phyloP scores from a whole-genome alignment of 768 basidiomycete species.

The Sarcodon aspratus region DNA sequence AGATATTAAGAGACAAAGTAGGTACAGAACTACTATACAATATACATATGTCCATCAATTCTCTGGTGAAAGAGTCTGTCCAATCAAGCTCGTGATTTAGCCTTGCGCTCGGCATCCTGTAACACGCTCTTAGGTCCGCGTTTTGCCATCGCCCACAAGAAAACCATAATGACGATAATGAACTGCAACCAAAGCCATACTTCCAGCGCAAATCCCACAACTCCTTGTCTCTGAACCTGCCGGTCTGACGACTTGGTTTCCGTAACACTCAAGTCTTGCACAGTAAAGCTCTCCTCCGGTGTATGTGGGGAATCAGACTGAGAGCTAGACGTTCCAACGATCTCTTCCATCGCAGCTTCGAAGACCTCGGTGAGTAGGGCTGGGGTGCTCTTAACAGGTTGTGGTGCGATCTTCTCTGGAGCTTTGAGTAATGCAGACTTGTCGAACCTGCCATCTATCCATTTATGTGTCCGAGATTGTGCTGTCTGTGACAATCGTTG shows the following conservation, averaged over 20 bases:
- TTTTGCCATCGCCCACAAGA: slow-evolving; percentile 73
- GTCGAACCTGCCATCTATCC: slow-evolving; percentile 44
- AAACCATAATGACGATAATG: slow-evolving; percentile 58
- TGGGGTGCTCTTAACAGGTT: not conserved
- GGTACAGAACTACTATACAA: too few relatives aligned
- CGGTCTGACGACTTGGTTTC: slow-evolving; percentile 1
- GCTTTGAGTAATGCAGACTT: too few relatives aligned
- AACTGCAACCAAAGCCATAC: slow-evolving; percentile 85
- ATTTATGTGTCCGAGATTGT: slow-evolving; percentile 44
- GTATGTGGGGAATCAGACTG: not conserved
- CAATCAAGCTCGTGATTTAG: not conserved
- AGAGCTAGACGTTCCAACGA: too few relatives aligned
- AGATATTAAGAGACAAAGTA: too few relatives aligned
- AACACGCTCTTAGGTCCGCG: slow-evolving; percentile 64
- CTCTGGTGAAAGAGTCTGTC: too few relatives aligned
- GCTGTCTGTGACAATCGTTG: slow-evolving; percentile 36
- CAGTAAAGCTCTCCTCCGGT: not conserved
- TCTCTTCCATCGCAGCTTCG: too few relatives aligned
- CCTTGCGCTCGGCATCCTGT: slow-evolving; percentile 26
- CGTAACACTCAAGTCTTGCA: too few relatives aligned
- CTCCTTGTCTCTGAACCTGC: slow-evolving; percentile 9
- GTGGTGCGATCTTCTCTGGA: slow-evolving; percentile 17
- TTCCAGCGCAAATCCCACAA: slow-evolving; percentile 46
- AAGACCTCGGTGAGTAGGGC: not conserved
- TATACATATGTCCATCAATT: too few relatives aligned